Evolutionary conservation across 2,329 filamentous ascomycete species (phyloP), one percentile per base, ranked within the genome.

Genomic region (Fonsecaea pugnacius): DNA sequence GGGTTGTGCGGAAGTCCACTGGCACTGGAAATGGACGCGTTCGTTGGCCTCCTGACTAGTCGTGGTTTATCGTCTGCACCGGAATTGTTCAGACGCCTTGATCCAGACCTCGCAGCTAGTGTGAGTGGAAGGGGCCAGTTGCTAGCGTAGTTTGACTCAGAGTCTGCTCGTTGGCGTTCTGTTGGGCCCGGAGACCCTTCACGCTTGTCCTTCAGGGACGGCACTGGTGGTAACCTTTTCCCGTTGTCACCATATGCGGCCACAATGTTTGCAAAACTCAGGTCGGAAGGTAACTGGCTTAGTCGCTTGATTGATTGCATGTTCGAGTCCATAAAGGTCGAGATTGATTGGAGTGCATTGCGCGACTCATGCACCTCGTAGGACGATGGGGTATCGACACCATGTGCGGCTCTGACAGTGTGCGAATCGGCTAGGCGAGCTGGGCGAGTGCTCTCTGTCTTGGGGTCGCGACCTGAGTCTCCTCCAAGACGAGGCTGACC

Each of bases 281-380:
- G 60, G 24, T 66, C 46, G 2, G 64, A 60, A 14, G 64, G 64
- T 35, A 66, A 46, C 33, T 63, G 54, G 48, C 64, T 66, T 24
- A 66, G 30, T 36, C 64, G 64, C 56, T 63, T 66, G 48, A 66
- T 63, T 1, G 64, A 60, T 18, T 62, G 60, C 35, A 55, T 54
- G 55, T 63, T 66, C 14, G 52, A 50, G 30, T 38, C 55, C 55
- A 66, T 60, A 33, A 66, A 66, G 18, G 32, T 30, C 2, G 64
- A 60, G 38, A 66, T 60, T 4, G 64, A 63, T 24, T 63, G 46
- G 32, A 66, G 51, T 14, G 64, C 60, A 40, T 56, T 60, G 14
- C 55, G 60, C 3, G 57, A 57, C 40, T 66, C 52, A 53, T 63
- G 57, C 1, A 58, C 27, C 24, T 66, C 64, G 52, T 60, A 60